Evolutionary conservation across 129 eudicot genomes (phyloP).

Genomic region (Helianthus tuberosus): DNA sequence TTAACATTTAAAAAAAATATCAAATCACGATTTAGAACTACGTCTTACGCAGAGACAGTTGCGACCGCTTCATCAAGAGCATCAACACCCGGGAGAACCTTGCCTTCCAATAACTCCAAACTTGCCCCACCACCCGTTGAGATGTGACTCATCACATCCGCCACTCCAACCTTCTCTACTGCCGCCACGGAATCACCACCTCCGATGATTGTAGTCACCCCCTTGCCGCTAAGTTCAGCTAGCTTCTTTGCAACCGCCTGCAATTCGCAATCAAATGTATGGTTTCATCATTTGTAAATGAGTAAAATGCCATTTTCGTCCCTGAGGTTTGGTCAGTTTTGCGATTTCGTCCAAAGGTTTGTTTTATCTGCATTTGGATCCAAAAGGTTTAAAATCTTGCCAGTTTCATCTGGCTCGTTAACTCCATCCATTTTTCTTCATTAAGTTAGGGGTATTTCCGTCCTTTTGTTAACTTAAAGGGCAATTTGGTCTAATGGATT

Average conservation of each 20-base stretch:
- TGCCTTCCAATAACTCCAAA: conserved; percentile 76
- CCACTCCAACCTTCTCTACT: conserved; percentile 79
- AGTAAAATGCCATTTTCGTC: no score
- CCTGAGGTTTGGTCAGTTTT: no score
- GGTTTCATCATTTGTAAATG: not conserved
- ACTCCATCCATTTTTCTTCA: no score
- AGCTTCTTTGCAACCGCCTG: conserved; percentile 67
- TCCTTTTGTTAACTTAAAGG: no score
- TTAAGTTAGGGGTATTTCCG: no score
- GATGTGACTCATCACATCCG: conserved; percentile 72
- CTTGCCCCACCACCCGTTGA: conserved; percentile 86
- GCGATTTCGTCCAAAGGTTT: no score
- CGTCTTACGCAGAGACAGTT: conserved; percentile 48
- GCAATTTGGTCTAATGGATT: no score
- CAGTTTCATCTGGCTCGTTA: no score
- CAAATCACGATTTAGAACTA: conserved; percentile 23
- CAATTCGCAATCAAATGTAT: conserved; percentile 11
- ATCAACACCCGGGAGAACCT: conserved; percentile 62
- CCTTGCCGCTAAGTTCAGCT: conserved; percentile 54
- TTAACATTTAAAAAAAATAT: conserved; percentile 26
- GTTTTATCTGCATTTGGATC: no score
- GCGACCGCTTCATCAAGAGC: conserved; percentile 64
- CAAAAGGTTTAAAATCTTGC: no score
- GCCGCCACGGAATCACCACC: conserved; percentile 80
- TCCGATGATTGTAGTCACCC: conserved; percentile 67